Base-by-base conservation (phyloP, 345 rosid species). In the Schrenkiella parvula region DNA sequence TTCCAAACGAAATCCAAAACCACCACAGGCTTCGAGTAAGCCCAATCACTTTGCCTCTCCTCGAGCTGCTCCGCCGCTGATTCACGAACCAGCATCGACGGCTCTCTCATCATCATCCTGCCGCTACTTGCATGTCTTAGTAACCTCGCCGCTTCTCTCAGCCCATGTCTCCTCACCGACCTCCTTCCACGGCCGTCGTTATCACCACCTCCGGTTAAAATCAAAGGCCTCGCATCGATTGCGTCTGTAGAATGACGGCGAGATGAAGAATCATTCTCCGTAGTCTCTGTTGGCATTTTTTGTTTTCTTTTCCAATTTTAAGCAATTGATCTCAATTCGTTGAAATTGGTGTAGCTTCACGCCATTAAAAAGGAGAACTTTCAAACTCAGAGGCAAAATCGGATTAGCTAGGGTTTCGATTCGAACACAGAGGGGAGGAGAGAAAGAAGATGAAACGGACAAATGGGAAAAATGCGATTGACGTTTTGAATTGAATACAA, bases 41-140 rank as follows among this genome's bases (percentile, higher is more conserved):
- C 96, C 98, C 98, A 93, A 73, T 91, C 98, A 78, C 93, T 91
- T 88, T 91, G 98, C 35, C 96, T 87, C 77, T 89, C 97, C 84
- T 93, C 98, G 26, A 93, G 84, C 82, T 93, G 96, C 86, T 93
- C 97, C 18, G 97, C 96, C 0, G 98, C 97, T 14, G 97, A 39
- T 86, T 93, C 98, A 32, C 97, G 84, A 34, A 93, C 98, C 41
- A 88, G 54, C 96, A 93, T 84, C 64, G 97, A 93, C 13, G 97
- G 97, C 77, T 93, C 98, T 56, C 96, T 81, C 87, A 91, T 85
- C 92, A 89, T 80, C 46, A 84, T 84, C 18, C 96, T 87, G 66
- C 97, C 86, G 87, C 97, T 91, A 83, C 98, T 89, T 58, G 98
- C 97, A 19, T 87, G 89, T 28, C 96, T 85, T 8, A 93, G 81